A percentile compares a stretch with the other conserved stretches of the same genome.
phyloP scores from a whole-genome alignment of 192 early-diverging fungal genomes.

The Rhizophlyctis rosea region DNA sequence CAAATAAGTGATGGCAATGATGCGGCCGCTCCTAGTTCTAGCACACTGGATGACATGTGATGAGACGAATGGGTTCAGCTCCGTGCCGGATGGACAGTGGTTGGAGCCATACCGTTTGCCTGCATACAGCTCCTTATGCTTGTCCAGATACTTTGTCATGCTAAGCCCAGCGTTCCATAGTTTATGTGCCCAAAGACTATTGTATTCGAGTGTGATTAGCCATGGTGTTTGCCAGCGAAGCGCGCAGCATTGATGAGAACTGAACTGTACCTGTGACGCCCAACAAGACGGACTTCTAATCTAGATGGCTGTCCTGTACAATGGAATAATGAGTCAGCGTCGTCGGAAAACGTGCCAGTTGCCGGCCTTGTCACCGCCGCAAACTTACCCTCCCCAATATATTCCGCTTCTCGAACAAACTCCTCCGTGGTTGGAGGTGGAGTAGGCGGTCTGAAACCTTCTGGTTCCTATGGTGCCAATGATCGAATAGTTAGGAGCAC shows the following conservation, averaged over 20 bases:
- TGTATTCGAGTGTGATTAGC: neutral
- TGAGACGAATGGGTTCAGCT: neutral
- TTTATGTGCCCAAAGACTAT: slow-evolving; percentile 74
- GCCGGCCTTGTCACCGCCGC: too few species aligned
- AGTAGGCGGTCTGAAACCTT: slow-evolving; percentile 33
- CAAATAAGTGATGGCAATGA: slow-evolving; percentile 74
- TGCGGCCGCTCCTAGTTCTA: slow-evolving; percentile 85
- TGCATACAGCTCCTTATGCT: slow-evolving; percentile 52
- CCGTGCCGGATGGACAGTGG: too few species aligned
- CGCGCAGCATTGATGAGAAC: too few species aligned
- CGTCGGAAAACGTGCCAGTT: too few species aligned
- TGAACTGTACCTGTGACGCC: slow-evolving; percentile 25
- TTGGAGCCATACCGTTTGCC: slow-evolving; percentile 44
- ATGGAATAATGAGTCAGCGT: too few species aligned
- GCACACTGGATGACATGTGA: slow-evolving; percentile 32
- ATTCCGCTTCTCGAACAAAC: slow-evolving; percentile 9
- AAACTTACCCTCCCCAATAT: slow-evolving; percentile 12
- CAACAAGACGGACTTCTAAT: slow-evolving; percentile 25
- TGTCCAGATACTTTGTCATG: slow-evolving; percentile 76
- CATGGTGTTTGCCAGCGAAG: too few species aligned
- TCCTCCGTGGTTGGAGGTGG: slow-evolving; percentile 10
- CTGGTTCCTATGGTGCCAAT: slow-evolving; percentile 36
- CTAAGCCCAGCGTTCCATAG: slow-evolving; percentile 90
- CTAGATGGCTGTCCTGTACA: slow-evolving; percentile 5
- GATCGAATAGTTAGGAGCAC: too few species aligned